Evolutionary conservation across 2,329 filamentous ascomycete genomes (phyloP).

Genomic region (Fusarium sp.): DNA sequence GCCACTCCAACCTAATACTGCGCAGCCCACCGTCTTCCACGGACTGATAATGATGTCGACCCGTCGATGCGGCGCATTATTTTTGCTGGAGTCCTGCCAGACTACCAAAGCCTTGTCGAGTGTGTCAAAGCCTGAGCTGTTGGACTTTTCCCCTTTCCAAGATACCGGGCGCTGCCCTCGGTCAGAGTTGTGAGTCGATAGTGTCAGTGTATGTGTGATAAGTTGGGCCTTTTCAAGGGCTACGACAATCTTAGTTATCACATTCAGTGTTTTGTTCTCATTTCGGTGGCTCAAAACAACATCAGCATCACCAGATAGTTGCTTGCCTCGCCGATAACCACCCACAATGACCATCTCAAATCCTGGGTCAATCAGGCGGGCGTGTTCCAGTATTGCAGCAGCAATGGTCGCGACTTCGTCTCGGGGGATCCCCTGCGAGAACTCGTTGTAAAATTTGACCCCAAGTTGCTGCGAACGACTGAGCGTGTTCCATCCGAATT

Average conservation of each 20-base stretch:
- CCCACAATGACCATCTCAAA: conserved; percentile 73
- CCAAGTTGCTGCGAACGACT: conserved; percentile 90
- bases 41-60: conserved; percentile 93
- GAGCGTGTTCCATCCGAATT: conserved; percentile 79
- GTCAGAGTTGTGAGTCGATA: conserved; percentile 74
- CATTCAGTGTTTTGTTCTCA: conserved; percentile 69
- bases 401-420: conserved; percentile 77
- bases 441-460: conserved; percentile 91
- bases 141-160: conserved; percentile 56
- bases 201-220: conserved; percentile 82
- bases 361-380: conserved; percentile 65
- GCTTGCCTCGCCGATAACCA: conserved; percentile 82
- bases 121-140: conserved; percentile 77
- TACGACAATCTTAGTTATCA: conserved; percentile 76
- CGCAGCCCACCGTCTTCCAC: conserved; percentile 89
- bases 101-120: conserved; percentile 93
- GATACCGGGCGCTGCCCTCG: conserved; percentile 70
- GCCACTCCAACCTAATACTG: conserved; percentile 86
- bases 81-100: conserved; percentile 67
- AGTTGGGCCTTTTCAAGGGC: conserved; percentile 73
- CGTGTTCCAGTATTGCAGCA: conserved; percentile 69
- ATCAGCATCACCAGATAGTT: conserved; percentile 81
- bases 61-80: conserved; percentile 68
- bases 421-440: conserved; percentile 75
- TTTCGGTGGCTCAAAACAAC: conserved; percentile 83